Evolutionary conservation across 2,329 filamentous ascomycete genomes (phyloP).

Genomic region (Fusarium tricinctum): DNA sequence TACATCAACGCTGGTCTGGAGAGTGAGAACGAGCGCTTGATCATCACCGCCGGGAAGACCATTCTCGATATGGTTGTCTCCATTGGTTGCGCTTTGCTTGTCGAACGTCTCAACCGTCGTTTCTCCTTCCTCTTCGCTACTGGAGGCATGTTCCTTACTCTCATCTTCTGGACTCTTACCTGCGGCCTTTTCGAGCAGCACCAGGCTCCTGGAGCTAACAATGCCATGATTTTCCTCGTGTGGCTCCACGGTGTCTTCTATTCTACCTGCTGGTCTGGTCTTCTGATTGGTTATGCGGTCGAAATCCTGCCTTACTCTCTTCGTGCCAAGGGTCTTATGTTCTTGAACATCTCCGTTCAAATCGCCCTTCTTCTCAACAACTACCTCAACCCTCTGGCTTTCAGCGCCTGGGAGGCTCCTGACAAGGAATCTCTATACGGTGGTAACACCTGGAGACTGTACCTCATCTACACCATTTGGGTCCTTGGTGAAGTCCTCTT

Average conservation of each 20-base stretch:
- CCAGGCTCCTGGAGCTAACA: slow-evolving; percentile 58
- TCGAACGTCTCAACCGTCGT: slow-evolving; percentile 66
- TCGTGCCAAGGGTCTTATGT: slow-evolving; percentile 71
- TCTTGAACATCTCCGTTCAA: slow-evolving; percentile 75
- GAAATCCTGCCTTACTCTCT: slow-evolving; percentile 72
- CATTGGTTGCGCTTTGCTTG: slow-evolving; percentile 64
- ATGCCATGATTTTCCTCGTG: slow-evolving; percentile 69
- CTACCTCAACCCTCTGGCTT: slow-evolving; percentile 54
- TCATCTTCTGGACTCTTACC: slow-evolving; percentile 66
- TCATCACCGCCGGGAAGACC: slow-evolving; percentile 68
- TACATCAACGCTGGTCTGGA: slow-evolving; percentile 73
- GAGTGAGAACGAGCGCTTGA: slow-evolving; percentile 68
- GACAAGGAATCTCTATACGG: slow-evolving; percentile 62
- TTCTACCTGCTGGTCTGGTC: slow-evolving; percentile 70
- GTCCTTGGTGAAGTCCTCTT: slow-evolving; percentile 71
- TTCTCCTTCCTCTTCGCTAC: slow-evolving; percentile 67
- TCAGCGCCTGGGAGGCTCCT: not conserved
- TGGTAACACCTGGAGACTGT: slow-evolving; percentile 73
- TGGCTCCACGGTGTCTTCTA: slow-evolving; percentile 73
- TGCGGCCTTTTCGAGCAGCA: slow-evolving; percentile 67
- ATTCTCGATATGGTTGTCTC: slow-evolving; percentile 72
- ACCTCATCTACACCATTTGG: slow-evolving; percentile 76
- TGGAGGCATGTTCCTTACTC: slow-evolving; percentile 63
- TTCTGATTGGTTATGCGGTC: slow-evolving; percentile 69
- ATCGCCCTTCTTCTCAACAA: slow-evolving; percentile 72